Conservation (phyloP, 1,284 basidiomycete species). For the Phaffia rhodozyma region DNA sequence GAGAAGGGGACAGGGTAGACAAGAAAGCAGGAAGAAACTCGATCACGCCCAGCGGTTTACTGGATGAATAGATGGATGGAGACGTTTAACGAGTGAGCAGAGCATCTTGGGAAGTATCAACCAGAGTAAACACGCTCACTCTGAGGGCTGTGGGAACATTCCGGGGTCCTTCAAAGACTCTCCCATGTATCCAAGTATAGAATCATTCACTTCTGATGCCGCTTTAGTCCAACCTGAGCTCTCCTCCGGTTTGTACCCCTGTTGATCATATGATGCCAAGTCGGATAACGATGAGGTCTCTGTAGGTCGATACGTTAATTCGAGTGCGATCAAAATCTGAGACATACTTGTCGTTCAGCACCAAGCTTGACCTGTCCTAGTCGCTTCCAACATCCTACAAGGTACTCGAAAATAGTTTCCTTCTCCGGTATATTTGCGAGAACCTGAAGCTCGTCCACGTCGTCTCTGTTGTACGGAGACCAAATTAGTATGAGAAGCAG, state of each 20-base stretch:
- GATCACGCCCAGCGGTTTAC: constrained; percentile 55
- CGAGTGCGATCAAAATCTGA: not conserved
- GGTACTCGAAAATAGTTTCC: constrained; percentile 81
- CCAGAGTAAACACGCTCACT: constrained; percentile 39
- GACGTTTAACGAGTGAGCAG: not conserved
- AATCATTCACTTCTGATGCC: constrained; percentile 59
- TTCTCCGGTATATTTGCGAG: constrained; percentile 63
- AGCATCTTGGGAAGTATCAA: not conserved
- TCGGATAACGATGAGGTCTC: not conserved
- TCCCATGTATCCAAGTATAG: constrained; percentile 82
- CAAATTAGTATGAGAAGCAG: not conserved
- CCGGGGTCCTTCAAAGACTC: constrained; percentile 75
- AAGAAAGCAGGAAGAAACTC: constrained; percentile 68
- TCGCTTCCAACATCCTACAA: constrained; percentile 83
- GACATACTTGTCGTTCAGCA: constrained; percentile 49
- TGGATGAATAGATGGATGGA: constrained; percentile 25
- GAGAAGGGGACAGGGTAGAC: constrained; percentile 44
- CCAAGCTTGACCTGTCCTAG: constrained; percentile 48
- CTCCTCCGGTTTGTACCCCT: constrained; percentile 54
- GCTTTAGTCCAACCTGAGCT: constrained; percentile 48
- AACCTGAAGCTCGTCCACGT: constrained; percentile 64
- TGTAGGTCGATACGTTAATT: not conserved
- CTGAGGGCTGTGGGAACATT: constrained; percentile 81
- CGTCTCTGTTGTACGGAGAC: constrained; percentile 46
- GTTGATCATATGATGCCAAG: constrained; percentile 9